Percentiles rank a stretch among this genome's conserved stretches.
Evolutionary conservation across 805 yeast species (phyloP).

Genomic region (Lipomyces orientalis): DNA sequence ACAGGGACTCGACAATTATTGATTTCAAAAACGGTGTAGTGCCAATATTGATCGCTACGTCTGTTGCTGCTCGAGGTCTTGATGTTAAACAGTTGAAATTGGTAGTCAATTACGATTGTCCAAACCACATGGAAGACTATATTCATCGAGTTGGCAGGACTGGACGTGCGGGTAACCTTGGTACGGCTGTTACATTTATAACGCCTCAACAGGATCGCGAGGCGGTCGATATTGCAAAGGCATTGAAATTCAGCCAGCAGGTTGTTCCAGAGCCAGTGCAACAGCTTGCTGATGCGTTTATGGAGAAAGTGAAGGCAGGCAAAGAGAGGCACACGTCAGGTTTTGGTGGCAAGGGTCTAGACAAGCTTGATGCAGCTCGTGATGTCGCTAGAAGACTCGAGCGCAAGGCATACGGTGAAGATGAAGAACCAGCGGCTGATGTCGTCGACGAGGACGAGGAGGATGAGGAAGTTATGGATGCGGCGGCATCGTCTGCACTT

Average conservation of each 20-base stretch:
- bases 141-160: slow-evolving; percentile 96
- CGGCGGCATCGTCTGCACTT: slow-evolving; percentile 18
- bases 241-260: slow-evolving; percentile 63
- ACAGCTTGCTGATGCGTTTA: slow-evolving; percentile 60
- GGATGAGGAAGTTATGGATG: slow-evolving; percentile 28
- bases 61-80: slow-evolving; percentile 92
- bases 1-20: slow-evolving; percentile 73
- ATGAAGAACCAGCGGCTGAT: slow-evolving; percentile 39
- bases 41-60: slow-evolving; percentile 80
- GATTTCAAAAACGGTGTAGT: slow-evolving; percentile 68
- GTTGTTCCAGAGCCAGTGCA: slow-evolving; percentile 60
- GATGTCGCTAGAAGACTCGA: slow-evolving; percentile 58
- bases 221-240: slow-evolving; percentile 72
- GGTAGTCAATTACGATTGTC: slow-evolving; percentile 82
- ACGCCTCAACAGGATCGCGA: slow-evolving; percentile 64
- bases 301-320: slow-evolving; percentile 67
- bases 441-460: slow-evolving; percentile 43
- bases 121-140: slow-evolving; percentile 91
- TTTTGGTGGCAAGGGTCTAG: slow-evolving; percentile 92
- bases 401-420: slow-evolving; percentile 56
- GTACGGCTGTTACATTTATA: slow-evolving; percentile 77
- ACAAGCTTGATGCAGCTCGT: slow-evolving; percentile 69
- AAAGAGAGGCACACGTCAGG: slow-evolving; percentile 69
- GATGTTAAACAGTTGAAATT: slow-evolving; percentile 86
- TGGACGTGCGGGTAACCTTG: slow-evolving; percentile 85